Base-by-base conservation (phyloP, 163 green algal genomes). In the Scenedesmus sp. region DNA sequence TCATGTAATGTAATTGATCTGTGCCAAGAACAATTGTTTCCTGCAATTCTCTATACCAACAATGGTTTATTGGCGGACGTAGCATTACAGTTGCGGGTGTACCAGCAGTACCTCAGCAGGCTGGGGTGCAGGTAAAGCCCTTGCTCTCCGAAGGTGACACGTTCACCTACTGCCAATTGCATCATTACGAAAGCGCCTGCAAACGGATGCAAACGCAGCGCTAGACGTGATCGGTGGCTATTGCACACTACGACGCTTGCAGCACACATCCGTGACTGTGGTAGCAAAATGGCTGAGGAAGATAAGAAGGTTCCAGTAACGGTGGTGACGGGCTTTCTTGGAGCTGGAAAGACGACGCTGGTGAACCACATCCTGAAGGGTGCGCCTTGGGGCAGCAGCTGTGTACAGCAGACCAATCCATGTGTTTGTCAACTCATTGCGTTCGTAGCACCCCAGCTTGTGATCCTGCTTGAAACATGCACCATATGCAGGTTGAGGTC, bases 341-440 rank as follows among this genome's bases (percentile, higher is more conserved):
- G 94, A 7, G 90, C 95, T 52, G 96, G 96, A 54, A 98, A 98
- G 84, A 97, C 96, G 0, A 98, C 97, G 0, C 90, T 99, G 59
- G 93, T 99, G 0, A 97, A 98, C 82, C 94, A 97, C 94, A 97
- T 99, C 13, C 93, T 99, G 64, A 57, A 92, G 64, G 88, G 88
- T 92, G 81, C 4, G 88, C 9, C 9, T 54, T 56, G 26, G 96
- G 74, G 57, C 57, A 26, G 60, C 62, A 77, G 83, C 20, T 79
- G 23, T 79, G 64, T n/a, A 16, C 5, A 52, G 13, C 1, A 46
- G 34, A 46, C 34, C 34, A 79, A 5, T 52, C 34, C 70, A 79
- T 6, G 0, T 79, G 70, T 23, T 20, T 79, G 23, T 23, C 23
- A 52, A 2, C 13, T 15, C 6, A 3, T 79, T 52, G 70, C 70